phyloP scores from a whole-genome alignment of 805 yeast species.

The Myxozyma geophila region DNA sequence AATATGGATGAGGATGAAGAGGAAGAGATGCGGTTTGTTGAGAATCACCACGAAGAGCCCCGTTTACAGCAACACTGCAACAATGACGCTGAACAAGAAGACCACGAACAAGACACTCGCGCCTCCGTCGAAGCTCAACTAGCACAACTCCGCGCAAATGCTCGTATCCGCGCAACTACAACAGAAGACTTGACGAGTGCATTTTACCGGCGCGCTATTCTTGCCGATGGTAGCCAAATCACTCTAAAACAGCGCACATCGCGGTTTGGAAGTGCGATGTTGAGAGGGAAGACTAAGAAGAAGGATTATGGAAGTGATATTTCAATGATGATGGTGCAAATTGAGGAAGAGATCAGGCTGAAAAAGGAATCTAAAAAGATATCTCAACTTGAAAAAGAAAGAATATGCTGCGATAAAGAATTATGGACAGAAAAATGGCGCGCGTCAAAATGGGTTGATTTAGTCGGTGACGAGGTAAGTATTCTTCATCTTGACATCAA shows the following conservation, averaged over 20 bases:
- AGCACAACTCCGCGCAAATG: neutral
- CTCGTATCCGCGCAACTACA: neutral
- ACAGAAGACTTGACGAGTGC: slow-evolving; percentile 4
- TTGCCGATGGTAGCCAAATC: slow-evolving; percentile 18
- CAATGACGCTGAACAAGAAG: neutral
- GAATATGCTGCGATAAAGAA: neutral
- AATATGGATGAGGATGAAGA: no score
- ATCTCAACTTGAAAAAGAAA: neutral
- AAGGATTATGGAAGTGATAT: slow-evolving; percentile 22
- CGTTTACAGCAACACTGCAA: neutral
- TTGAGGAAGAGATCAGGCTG: slow-evolving; percentile 20
- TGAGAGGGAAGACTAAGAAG: neutral
- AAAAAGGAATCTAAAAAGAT: neutral
- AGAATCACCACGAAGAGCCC: neutral
- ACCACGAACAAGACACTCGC: neutral
- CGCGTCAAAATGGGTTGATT: slow-evolving; percentile 64
- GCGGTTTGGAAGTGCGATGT: no score
- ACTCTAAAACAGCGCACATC: slow-evolving; percentile 10
- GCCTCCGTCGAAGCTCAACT: slow-evolving; percentile 1
- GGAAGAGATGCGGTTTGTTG: no score
- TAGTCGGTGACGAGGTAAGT: slow-evolving; percentile 64
- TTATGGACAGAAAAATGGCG: slow-evolving; percentile 67
- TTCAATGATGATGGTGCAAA: slow-evolving; percentile 22
- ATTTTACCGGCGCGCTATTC: slow-evolving; percentile 20
- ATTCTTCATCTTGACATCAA: neutral